Base-by-base conservation (phyloP, 768 basidiomycete genomes). In the Trametes punicea region DNA sequence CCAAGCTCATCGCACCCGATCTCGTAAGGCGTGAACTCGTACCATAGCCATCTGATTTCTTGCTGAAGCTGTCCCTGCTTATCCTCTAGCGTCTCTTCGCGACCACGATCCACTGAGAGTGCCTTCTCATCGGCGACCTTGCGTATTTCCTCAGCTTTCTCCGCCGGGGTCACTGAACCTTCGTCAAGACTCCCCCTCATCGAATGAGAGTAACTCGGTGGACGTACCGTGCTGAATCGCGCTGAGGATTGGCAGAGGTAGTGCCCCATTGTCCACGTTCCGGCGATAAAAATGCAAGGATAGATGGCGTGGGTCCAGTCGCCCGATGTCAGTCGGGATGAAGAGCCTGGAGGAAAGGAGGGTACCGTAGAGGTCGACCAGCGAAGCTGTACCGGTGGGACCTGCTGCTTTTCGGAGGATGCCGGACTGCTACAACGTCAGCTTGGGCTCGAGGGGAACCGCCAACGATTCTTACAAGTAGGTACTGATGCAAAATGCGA, bases 361-460 rank as follows among this genome's bases (percentile, higher is more conserved):
- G 2, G 66, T 67, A 16, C 66, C 66, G 33, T 67, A 67, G 1
- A 67, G 56, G 33, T 67, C 66, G n/a, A 67, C 66, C 8, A 67
- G 53, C 2, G 66, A 67, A 2, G 61, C 60, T 4, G 52, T 52
- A 4, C 66, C 64, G 3, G 44, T 53, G 1, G 57, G 57, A 0
- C 64, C 64, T 4, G 66, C 64, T 13, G 64, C 64, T 39, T 67
- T 67, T 18, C 62, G 56, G 18, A 67, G 34, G 7, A 67, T 38
- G 6, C 60, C 57, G 5, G 61, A 50, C 66, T 67, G 41, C 10
- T 11, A 20, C 7, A 0, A 7, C 18, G 34, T 51, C 16, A 56
- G 36, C 26, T 8, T 9, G 38, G n/a, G 21, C 6, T 1, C 8
- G 15, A 18, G 1, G 26, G 27, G 18, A 3, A 18, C 6, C 45